phyloP scores from a whole-genome alignment of 345 rosid genomes.

The rapeseed (Brassica napus) region DNA sequence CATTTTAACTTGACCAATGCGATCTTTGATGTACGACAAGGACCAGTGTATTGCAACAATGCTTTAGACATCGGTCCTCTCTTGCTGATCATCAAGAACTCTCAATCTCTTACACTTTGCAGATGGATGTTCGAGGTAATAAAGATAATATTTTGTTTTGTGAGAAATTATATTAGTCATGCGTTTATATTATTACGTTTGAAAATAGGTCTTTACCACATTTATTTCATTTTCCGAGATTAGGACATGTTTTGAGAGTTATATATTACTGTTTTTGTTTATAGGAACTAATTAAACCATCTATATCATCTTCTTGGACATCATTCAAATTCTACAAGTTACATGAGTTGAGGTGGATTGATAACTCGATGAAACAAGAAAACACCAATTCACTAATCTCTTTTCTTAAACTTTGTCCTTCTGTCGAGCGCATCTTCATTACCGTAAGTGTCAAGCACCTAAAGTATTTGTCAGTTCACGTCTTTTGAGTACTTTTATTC shows the following conservation, averaged over 20 bases:
- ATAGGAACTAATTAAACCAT: conserved; percentile 53
- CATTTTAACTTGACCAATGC: conserved; percentile 59
- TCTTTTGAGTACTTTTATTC: neutral
- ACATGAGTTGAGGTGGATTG: conserved; percentile 66
- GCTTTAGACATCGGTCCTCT: conserved; percentile 42
- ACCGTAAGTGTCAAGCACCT: conserved; percentile 45
- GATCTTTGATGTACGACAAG: conserved; percentile 53
- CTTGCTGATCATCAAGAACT: conserved; percentile 56
- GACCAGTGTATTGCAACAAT: conserved; percentile 34
- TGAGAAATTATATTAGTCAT: neutral
- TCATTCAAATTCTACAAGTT: conserved; percentile 57
- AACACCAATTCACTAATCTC: conserved; percentile 42
- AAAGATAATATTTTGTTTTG: neutral
- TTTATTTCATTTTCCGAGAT: neutral
- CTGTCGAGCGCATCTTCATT: conserved; percentile 52
- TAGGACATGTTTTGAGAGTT: neutral
- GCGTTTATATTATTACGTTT: neutral
- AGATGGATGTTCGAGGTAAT: conserved; percentile 66
- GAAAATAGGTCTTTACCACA: neutral
- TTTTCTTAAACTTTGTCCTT: conserved; percentile 59
- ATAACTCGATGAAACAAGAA: conserved; percentile 40
- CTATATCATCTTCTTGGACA: conserved; percentile 43
- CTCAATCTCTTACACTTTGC: conserved; percentile 52
- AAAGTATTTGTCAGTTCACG: neutral
- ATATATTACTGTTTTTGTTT: neutral